Base-by-base conservation (phyloP, 805 yeast genomes). In the Cyberlindnera euphorbiae region DNA sequence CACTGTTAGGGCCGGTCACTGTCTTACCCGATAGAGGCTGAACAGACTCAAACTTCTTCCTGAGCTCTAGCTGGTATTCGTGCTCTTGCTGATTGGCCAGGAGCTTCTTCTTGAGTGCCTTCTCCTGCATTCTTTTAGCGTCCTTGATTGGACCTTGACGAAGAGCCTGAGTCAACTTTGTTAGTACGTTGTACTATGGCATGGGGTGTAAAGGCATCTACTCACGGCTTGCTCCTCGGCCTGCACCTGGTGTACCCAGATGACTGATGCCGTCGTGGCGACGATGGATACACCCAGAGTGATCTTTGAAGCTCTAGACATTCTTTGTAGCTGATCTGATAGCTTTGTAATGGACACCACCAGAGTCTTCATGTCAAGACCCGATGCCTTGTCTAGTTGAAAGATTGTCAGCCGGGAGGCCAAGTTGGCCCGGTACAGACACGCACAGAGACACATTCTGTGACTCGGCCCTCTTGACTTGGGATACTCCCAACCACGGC, bases 111-210 rank as follows among this genome's bases (percentile, higher is more conserved):
- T 46, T 51, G 40, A 31, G 58, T 47, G 51, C 65, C 54, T 44
- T 62, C 57, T 49, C 62, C 59, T 45, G 53, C 55, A 54, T 45
- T 38, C 67, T 57, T 51, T 73, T 72, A 2, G 88, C 87, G 56
- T 86, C 96, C 50, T 83, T 83, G 50, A 83, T 75, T 5, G 95
- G 95, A 1, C 96, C 96, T 49, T 75, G 84, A 51, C 82, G 79
- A 30, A 85, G 64, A 2, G 82, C 79, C 75, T 69, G 18, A n/a
- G n/a, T n/a, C n/a, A n/a, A n/a, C n/a, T 4, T 15, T 23, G 48
- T 44, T 41, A 45, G 47, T 39, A 19, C 29, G 30, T 17, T 29
- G 22, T 19, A n/a, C n/a, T n/a, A n/a, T n/a, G n/a, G n/a, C n/a
- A n/a, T n/a, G n/a, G n/a, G n/a, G n/a, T n/a, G n/a, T n/a, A n/a